Percentiles rank a stretch among this genome's conserved stretches.
Evolutionary conservation across 225 moss, liverwort and hornwort species (phyloP).

Genomic region (Thuidium tamariscinum): DNA sequence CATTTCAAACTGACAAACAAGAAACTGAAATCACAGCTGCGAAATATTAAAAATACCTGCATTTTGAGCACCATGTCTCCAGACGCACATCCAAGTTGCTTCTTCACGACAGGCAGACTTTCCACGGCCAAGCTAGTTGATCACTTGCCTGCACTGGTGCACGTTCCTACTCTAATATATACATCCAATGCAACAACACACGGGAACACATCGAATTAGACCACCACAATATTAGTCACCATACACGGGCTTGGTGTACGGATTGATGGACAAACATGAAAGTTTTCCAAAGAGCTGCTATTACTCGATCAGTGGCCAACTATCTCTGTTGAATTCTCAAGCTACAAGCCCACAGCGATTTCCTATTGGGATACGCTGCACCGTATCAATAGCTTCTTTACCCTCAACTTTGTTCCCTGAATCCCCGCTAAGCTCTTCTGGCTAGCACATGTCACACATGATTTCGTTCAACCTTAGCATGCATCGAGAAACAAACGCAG

Average conservation of each 20-base stretch:
- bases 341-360: background rate
- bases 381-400: background rate
- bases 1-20: background rate
- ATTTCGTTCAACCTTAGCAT: background rate
- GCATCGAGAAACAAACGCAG: background rate
- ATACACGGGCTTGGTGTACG: background rate
- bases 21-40: background rate
- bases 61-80: conserved; percentile 1
- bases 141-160: background rate
- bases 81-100: background rate
- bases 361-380: background rate
- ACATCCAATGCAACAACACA: background rate
- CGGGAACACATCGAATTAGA: background rate
- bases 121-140: background rate
- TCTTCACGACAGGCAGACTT: background rate
- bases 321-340: background rate
- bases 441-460: background rate
- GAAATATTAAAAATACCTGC: background rate
- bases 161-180: background rate
- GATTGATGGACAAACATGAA: background rate
- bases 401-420: background rate
- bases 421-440: too few relatives aligned
- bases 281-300: background rate
- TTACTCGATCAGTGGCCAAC: background rate
- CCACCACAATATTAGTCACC: background rate